Percentiles rank a stretch among this genome's conserved stretches.
These are phyloP conservation scores for Fusarium torulosum DNA, from an alignment of 2,329 filamentous ascomycete species.

Conservation along the genomic window DNA sequence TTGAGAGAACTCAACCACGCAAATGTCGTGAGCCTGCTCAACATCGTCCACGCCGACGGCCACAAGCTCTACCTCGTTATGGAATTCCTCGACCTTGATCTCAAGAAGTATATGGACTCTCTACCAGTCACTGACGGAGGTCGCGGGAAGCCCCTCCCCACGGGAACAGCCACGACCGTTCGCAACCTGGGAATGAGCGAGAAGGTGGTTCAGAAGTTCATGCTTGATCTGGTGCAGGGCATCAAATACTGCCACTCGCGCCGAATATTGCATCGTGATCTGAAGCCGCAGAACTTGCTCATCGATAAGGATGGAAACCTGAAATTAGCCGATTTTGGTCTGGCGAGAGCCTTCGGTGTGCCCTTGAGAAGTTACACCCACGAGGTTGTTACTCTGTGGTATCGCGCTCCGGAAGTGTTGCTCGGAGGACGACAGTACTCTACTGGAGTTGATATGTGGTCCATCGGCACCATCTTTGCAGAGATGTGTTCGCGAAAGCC, in stretches of 20 bases:
- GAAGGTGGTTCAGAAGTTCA: conserved; percentile 91
- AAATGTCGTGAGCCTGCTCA: conserved; percentile 87
- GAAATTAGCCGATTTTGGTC: conserved; percentile 90
- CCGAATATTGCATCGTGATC: conserved; percentile 85
- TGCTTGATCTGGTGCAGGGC: conserved; percentile 86
- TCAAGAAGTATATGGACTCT: conserved; percentile 97
- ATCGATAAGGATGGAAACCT: conserved; percentile 89
- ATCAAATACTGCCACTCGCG: conserved; percentile 91
- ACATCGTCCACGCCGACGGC: conserved; percentile 94
- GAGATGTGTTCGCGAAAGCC: conserved; percentile 97
- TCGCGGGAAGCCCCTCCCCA: conserved; percentile 85
- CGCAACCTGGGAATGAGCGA: conserved; percentile 78
- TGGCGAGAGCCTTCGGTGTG: conserved; percentile 91
- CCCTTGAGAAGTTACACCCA: conserved; percentile 92
- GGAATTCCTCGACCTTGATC: conserved; percentile 89
- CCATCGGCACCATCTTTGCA: conserved; percentile 91
- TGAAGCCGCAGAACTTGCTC: conserved; percentile 91
- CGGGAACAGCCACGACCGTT: conserved; percentile 69
- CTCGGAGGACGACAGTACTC: conserved; percentile 92
- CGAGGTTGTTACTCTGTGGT: conserved; percentile 95
- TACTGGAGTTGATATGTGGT: conserved; percentile 97
- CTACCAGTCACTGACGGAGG: conserved; percentile 86
- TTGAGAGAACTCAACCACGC: conserved; percentile 94
- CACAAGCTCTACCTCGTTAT: conserved; percentile 96
- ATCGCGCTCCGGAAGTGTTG: conserved; percentile 89